Evolutionary conservation across 441 rosid species (phyloP).

Genomic region (Gossypium trilobum): DNA sequence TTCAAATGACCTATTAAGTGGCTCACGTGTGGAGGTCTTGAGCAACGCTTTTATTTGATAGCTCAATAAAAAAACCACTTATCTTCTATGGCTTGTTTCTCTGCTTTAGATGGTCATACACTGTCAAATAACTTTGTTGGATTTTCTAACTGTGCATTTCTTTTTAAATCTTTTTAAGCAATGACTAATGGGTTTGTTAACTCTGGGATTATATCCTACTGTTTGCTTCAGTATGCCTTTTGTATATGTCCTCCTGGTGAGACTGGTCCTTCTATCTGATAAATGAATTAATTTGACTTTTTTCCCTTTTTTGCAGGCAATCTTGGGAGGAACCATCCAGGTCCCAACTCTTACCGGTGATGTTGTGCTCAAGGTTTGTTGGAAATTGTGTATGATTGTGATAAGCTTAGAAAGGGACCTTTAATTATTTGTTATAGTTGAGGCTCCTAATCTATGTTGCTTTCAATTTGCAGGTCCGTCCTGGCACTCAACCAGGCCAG

Average conservation of each 20-base stretch:
- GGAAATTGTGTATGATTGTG: conserved; percentile 6
- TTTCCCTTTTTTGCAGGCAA: conserved; percentile 50
- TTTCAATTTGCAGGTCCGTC: conserved; percentile 54
- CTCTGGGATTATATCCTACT: not conserved
- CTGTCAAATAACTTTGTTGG: not conserved
- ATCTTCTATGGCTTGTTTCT: not conserved
- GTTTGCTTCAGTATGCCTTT: not conserved
- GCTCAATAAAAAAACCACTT: not conserved
- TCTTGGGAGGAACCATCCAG: conserved; percentile 92
- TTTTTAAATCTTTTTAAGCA: not conserved
- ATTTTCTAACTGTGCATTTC: not conserved
- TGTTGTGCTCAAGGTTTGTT: conserved; percentile 78
- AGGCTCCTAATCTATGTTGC: not conserved
- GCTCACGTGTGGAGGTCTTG: not conserved
- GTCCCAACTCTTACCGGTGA: conserved; percentile 97
- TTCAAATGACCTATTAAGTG: not conserved
- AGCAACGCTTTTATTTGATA: not conserved
- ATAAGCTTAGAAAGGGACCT: not conserved
- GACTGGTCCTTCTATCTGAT: not conserved
- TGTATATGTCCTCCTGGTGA: not conserved
- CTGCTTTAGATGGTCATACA: not conserved
- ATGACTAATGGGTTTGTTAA: not conserved
- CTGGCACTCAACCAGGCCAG: conserved; percentile 98
- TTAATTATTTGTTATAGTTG: not conserved
- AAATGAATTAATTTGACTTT: not conserved